A percentile compares a stretch with the other conserved stretches of the same genome.
Conservation (phyloP, 192 early-diverging fungal genomes). For the Coemansia sp. region DNA sequence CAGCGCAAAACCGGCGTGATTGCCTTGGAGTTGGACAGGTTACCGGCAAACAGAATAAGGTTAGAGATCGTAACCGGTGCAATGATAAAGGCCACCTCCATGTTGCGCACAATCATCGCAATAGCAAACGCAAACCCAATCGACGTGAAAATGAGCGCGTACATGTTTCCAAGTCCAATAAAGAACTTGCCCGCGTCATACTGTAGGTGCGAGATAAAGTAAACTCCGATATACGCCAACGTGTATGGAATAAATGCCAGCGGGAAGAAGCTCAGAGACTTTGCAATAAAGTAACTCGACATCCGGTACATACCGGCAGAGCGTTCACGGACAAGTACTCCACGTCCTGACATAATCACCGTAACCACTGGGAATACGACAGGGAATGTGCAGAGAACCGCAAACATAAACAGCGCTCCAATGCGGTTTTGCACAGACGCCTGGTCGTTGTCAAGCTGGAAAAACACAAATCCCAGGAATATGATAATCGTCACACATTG, state of each 20-base stretch:
- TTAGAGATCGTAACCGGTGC: slow-evolving; percentile 9
- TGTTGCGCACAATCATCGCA: background rate
- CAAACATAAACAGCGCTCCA: slow-evolving; percentile 13
- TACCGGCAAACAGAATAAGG: slow-evolving; percentile 17
- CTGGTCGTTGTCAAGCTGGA: slow-evolving; percentile 10
- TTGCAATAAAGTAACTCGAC: slow-evolving; percentile 6
- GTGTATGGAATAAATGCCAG: slow-evolving; percentile 3
- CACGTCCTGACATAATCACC: slow-evolving; percentile 2
- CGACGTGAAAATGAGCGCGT: slow-evolving; percentile 1
- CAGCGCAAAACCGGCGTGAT: slow-evolving; percentile 17
- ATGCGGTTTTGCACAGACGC: slow-evolving; percentile 18
- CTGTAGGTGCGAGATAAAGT: slow-evolving; percentile 7
- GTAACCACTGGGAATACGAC: slow-evolving; percentile 42
- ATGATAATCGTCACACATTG: slow-evolving; percentile 2
- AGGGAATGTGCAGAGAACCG: slow-evolving; percentile 42
- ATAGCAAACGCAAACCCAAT: slow-evolving; percentile 9
- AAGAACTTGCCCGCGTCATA: slow-evolving; percentile 7
- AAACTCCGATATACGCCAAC: slow-evolving; percentile 3
- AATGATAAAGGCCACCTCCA: slow-evolving; percentile 15
- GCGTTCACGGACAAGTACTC: slow-evolving; percentile 3
- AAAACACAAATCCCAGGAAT: slow-evolving; percentile 48
- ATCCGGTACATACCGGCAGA: slow-evolving; percentile 6
- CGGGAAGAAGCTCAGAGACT: slow-evolving; percentile 6
- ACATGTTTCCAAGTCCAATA: slow-evolving; percentile 3
- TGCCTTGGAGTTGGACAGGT: slow-evolving; percentile 9